Evolutionary conservation across 192 early-diverging fungal species (phyloP).

Genomic region (Pilaira anomala): DNA sequence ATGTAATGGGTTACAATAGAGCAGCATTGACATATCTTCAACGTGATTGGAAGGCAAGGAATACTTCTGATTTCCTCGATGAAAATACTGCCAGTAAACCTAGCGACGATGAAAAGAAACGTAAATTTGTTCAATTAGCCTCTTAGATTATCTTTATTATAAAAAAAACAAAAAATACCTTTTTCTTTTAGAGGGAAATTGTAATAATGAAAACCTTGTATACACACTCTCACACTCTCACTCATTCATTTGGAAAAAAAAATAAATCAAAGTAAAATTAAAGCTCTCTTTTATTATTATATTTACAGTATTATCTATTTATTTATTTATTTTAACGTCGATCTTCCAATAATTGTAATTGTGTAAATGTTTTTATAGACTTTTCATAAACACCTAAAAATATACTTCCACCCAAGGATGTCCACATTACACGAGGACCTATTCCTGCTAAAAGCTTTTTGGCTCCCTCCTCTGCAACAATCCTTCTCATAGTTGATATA

Average conservation of each 20-base stretch:
- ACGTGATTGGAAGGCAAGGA: constrained; percentile 73
- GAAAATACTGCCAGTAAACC: constrained; percentile 53
- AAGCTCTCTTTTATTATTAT: no score
- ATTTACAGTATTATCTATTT: no score
- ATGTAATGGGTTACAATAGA: constrained; percentile 86
- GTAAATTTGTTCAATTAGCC: constrained; percentile 60
- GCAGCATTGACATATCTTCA: constrained; percentile 76
- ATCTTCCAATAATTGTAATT: constrained; percentile 20
- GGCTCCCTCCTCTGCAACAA: constrained; percentile 74
- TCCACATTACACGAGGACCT: constrained; percentile 91
- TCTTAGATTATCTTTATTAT: no score
- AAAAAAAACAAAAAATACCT: no score
- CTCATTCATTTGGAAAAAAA: no score
- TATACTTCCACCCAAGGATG: constrained; percentile 88
- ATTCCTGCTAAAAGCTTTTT: constrained; percentile 78
- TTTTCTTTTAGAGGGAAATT: no score
- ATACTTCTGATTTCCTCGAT: constrained; percentile 71
- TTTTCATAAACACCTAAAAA: constrained; percentile 95
- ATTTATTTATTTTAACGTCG: not conserved
- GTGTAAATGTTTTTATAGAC: constrained; percentile 33
- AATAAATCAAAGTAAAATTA: no score
- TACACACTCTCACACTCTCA: no score
- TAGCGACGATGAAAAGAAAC: constrained; percentile 61
- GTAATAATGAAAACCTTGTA: no score
- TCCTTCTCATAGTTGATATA: constrained; percentile 61